Percentiles rank a stretch among this genome's conserved stretches.
phyloP scores from a whole-genome alignment of 768 basidiomycete species.

The Fomitopsis pulvina region DNA sequence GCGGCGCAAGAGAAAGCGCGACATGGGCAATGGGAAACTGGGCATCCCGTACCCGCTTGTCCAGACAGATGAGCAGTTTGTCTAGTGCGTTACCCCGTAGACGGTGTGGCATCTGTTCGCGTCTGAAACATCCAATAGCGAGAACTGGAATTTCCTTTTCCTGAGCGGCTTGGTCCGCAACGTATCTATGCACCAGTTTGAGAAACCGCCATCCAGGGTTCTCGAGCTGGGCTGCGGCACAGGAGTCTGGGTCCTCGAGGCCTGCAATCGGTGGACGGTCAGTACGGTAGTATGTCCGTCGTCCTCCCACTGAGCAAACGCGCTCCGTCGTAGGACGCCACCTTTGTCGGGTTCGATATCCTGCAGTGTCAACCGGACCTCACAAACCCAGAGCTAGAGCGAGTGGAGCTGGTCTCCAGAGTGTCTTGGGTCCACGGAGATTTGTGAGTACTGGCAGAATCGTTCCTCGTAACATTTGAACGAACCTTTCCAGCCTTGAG shows the following conservation, averaged over 20 bases:
- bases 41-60: slow-evolving; percentile 48
- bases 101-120: neutral
- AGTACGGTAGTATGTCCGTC: slow-evolving; percentile 13
- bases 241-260: slow-evolving; percentile 67
- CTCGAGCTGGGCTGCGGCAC: slow-evolving; percentile 70
- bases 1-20: slow-evolving; percentile 25
- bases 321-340: slow-evolving; percentile 30
- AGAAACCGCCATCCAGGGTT: slow-evolving; percentile 40
- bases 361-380: slow-evolving; percentile 48
- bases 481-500: slow-evolving; percentile 44
- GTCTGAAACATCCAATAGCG: slow-evolving; percentile 31
- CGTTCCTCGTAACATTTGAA: neutral
- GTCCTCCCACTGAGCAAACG: neutral
- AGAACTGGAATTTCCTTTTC: slow-evolving; percentile 70
- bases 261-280: slow-evolving; percentile 62
- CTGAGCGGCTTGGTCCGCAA: slow-evolving; percentile 40
- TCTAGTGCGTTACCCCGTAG: slow-evolving; percentile 39
- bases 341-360: slow-evolving; percentile 55
- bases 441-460: slow-evolving; percentile 36
- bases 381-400: slow-evolving; percentile 22
- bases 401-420: slow-evolving; percentile 35
- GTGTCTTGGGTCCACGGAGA: slow-evolving; percentile 65
- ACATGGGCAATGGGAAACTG: slow-evolving; percentile 25
- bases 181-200: slow-evolving; percentile 50
- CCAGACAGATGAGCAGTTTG: slow-evolving; percentile 40